Conservation (phyloP, 306 rosid species). For the Vicia sativa region DNA sequence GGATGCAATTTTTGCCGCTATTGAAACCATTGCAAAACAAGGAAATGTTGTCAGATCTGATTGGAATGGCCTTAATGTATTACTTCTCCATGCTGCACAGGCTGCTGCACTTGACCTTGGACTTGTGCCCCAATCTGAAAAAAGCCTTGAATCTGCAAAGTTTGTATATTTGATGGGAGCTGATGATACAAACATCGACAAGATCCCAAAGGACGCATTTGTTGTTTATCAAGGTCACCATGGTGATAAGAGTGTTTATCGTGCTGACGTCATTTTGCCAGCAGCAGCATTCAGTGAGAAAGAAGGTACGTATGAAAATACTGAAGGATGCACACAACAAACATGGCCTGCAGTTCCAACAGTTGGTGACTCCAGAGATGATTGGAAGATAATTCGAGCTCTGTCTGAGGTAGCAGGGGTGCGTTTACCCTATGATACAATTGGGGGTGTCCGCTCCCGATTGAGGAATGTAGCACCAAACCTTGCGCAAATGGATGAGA, state of each 20-base stretch:
- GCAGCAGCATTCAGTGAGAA: slow-evolving; percentile 95
- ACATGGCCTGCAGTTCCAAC: slow-evolving; percentile 97
- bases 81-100: slow-evolving; percentile 96
- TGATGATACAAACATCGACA: slow-evolving; percentile 77
- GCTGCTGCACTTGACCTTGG: slow-evolving; percentile 99
- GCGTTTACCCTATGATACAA: slow-evolving; percentile 73
- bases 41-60: slow-evolving; percentile 77
- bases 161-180: slow-evolving; percentile 95
- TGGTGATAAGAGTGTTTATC: slow-evolving; percentile 87
- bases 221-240: slow-evolving; percentile 99
- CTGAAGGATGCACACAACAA: slow-evolving; percentile 89
- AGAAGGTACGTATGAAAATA: slow-evolving; percentile 91
- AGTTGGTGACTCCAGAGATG: slow-evolving; percentile 97
- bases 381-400: slow-evolving; percentile 94
- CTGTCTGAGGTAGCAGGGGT: slow-evolving; percentile 86
- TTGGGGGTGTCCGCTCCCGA: slow-evolving; percentile 66
- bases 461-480: slow-evolving; percentile 84
- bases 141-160: slow-evolving; percentile 76
- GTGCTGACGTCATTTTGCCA: slow-evolving; percentile 84
- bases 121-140: slow-evolving; percentile 88
- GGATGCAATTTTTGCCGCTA: slow-evolving; percentile 73
- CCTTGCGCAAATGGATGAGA: slow-evolving; percentile 71
- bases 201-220: slow-evolving; percentile 79
- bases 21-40: slow-evolving; percentile 66
- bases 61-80: slow-evolving; percentile 88